These are phyloP conservation scores for Fusarium euwallaceae DNA, from an alignment of 2,329 filamentous ascomycete species.

Conservation along the genomic window DNA sequence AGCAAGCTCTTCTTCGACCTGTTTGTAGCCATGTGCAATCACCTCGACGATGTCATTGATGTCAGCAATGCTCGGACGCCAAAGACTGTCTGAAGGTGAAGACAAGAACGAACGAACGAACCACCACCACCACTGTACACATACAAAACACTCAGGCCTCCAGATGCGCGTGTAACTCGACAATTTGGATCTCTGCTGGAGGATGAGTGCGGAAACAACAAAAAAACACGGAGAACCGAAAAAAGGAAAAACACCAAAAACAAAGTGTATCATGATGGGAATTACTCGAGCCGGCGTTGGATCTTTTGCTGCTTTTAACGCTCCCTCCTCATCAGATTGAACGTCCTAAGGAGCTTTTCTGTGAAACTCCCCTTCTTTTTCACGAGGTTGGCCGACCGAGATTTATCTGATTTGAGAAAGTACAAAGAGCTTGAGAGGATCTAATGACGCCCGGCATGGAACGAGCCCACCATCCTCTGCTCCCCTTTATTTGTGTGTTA, in stretches of 20 bases:
- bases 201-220: constrained; percentile 36
- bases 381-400: constrained; percentile 63
- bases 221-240: constrained; percentile 38
- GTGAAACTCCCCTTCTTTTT: constrained; percentile 60
- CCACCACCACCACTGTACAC: constrained; percentile 12
- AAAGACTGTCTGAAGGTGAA: constrained; percentile 64
- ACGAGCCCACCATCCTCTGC: constrained; percentile 47
- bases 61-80: constrained; percentile 77
- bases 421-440: constrained; percentile 57
- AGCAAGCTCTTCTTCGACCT: constrained; percentile 97
- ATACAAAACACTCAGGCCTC: constrained; percentile 38
- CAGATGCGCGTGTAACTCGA: constrained; percentile 35
- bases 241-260: constrained; percentile 43
- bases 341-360: constrained; percentile 59
- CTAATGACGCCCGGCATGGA: constrained; percentile 42
- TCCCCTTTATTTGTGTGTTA: constrained; percentile 46
- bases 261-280: constrained; percentile 35
- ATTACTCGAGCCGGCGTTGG: constrained; percentile 47
- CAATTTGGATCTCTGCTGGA: constrained; percentile 38
- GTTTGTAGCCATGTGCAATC: constrained; percentile 98
- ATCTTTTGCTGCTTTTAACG: constrained; percentile 51
- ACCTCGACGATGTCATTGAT: constrained; percentile 95
- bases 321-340: constrained; percentile 65
- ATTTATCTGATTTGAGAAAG: constrained; percentile 54
- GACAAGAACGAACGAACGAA: constrained; percentile 15